Evolutionary conservation across 129 eudicot species (phyloP).

Genomic region (Flaveria trinervia): DNA sequence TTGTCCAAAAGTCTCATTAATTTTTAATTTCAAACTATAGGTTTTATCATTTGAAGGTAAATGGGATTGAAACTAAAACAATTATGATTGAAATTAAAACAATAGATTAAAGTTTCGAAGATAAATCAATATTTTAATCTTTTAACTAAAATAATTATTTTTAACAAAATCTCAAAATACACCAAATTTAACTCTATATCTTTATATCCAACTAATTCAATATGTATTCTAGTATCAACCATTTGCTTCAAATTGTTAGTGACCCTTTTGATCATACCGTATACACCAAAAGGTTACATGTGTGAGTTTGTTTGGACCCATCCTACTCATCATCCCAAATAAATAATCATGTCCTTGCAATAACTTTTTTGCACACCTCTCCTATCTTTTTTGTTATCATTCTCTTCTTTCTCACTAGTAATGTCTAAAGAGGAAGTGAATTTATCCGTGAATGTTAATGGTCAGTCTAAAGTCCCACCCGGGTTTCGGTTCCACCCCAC

Average conservation of each 20-base stretch:
- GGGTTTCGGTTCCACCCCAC: constrained; percentile 76
- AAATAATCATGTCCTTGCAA: constrained; percentile 43
- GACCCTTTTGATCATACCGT: constrained; percentile 31
- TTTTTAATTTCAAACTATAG: too few species aligned
- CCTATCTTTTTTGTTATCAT: constrained; percentile 23
- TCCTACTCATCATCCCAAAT: constrained; percentile 37
- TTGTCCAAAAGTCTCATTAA: too few species aligned
- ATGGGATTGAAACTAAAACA: too few species aligned
- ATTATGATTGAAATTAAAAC: too few species aligned
- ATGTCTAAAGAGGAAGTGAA: constrained; percentile 41
- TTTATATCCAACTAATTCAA: neutral
- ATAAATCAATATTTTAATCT: too few species aligned
- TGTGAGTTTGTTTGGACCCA: constrained; percentile 39
- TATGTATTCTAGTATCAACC: neutral
- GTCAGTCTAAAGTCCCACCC: constrained; percentile 65
- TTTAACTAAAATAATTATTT: too few species aligned
- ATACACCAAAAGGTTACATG: constrained; percentile 41
- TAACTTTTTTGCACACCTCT: constrained; percentile 35
- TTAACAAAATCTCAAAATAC: too few species aligned
- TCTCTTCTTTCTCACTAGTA: constrained; percentile 6
- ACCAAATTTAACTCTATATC: too few species aligned
- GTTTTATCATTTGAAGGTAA: too few species aligned
- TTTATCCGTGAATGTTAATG: constrained; percentile 59
- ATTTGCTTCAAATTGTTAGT: neutral
- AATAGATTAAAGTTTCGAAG: too few species aligned